Percentiles rank a stretch among this genome's conserved stretches.
phyloP scores from a whole-genome alignment of 2,329 filamentous ascomycete species.

The Iodosphaeria phyllophila region DNA sequence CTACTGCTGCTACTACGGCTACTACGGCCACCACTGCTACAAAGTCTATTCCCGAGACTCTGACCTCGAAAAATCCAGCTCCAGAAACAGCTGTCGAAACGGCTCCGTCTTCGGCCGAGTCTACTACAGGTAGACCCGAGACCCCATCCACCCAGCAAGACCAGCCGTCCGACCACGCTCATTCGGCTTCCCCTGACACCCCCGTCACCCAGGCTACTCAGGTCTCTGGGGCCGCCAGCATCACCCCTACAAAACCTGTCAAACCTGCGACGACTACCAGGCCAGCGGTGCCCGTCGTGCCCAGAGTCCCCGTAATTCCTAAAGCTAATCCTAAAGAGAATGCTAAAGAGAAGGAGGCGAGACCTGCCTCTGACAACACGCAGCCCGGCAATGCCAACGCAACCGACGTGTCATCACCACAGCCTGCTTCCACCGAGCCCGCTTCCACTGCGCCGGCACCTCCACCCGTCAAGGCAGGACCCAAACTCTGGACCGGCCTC shows the following conservation, averaged over 20 bases:
- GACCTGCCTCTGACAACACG: constrained; percentile 3
- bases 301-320: constrained; percentile 27
- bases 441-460: constrained; percentile 10
- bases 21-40: not conserved
- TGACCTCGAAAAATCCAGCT: too few species aligned
- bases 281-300: constrained; percentile 20
- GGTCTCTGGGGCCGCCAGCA: constrained; percentile 7
- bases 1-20: constrained; percentile 3
- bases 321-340: constrained; percentile 19
- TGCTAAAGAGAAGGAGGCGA: constrained; percentile 5
- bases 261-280: constrained; percentile 16
- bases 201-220: constrained; percentile 14
- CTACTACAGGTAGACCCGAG: constrained; percentile 9
- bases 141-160: constrained; percentile 14
- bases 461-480: constrained; percentile 13
- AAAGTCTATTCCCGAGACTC: not conserved
- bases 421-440: constrained; percentile 10
- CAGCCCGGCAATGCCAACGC: constrained; percentile 5
- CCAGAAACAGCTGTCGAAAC: constrained; percentile 1
- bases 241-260: constrained; percentile 10
- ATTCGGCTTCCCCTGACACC: constrained; percentile 17
- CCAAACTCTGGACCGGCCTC: constrained; percentile 19
- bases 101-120: constrained; percentile 1
- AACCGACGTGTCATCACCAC: constrained; percentile 2
- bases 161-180: constrained; percentile 12